A percentile compares a stretch with the other conserved stretches of the same genome.
phyloP scores from a whole-genome alignment of 2,329 filamentous ascomycete genomes.

The Cadophora sp. region DNA sequence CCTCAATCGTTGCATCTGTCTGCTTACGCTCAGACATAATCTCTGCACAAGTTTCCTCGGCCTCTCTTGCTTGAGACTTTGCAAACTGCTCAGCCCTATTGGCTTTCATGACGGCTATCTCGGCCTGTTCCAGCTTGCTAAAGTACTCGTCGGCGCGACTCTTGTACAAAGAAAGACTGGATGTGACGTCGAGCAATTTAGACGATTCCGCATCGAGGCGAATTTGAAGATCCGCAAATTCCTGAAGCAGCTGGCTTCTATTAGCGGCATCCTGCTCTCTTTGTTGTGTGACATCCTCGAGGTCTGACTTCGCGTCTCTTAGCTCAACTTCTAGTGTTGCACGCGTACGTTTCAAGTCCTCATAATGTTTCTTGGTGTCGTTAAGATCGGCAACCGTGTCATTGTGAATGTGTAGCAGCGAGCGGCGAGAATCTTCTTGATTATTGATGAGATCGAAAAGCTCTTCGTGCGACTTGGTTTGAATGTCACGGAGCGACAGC shows the following conservation, averaged over 20 bases:
- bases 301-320: constrained; percentile 81
- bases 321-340: constrained; percentile 84
- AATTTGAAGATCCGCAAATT: constrained; percentile 93
- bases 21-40: constrained; percentile 93
- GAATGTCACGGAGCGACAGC: constrained; percentile 86
- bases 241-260: constrained; percentile 85
- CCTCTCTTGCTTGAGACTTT: constrained; percentile 85
- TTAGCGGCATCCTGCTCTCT: constrained; percentile 89
- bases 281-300: constrained; percentile 78
- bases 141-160: constrained; percentile 94
- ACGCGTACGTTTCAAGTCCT: constrained; percentile 84
- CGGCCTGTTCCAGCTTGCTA: constrained; percentile 93
- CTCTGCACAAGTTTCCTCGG: constrained; percentile 87
- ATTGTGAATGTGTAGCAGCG: constrained; percentile 84
- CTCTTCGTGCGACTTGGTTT: constrained; percentile 93
- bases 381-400: constrained; percentile 83
- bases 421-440: constrained; percentile 87
- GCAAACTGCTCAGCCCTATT: constrained; percentile 93
- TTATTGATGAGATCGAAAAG: constrained; percentile 91
- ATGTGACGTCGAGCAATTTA: constrained; percentile 81
- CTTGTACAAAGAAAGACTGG: constrained; percentile 89
- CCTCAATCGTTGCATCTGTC: constrained; percentile 86
- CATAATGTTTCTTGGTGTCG: constrained; percentile 85
- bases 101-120: constrained; percentile 93
- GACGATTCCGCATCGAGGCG: constrained; percentile 88